Evolutionary conservation across 2,329 filamentous ascomycete species (phyloP), one percentile per base, ranked within the genome.

Genomic region (Leptographium procerum): DNA sequence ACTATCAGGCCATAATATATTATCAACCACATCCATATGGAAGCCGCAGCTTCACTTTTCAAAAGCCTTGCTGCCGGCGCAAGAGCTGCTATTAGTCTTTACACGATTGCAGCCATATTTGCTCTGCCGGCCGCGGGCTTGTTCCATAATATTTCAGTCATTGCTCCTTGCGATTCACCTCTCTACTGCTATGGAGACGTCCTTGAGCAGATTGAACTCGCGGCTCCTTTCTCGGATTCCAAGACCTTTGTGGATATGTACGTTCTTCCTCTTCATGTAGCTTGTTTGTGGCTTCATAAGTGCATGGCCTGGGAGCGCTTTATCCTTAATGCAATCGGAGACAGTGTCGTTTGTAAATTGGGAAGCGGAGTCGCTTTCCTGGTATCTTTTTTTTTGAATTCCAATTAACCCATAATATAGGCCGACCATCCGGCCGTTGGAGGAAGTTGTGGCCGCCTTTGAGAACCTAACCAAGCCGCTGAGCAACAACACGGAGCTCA

Each of bases 211-310:
- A 78, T 88, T 53, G 77, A 87, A 71, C 73, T 87, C 11, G 84
- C 84, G 2, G 73, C 72, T 28, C 84, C 84, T 0, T 87, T 87
- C 63, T 70, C 74, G 16, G 85, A 87, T 70, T 87, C 83, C 60
- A 88, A 87, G 75, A 86, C 83, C 1, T 87, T 86, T 66, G 85
- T 87, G 50, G 85, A 88, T 67, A 82, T 86, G 81, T 83, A 72
- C 13, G 47, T 50, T 26, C 26, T 29, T 26, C 26, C 74, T 70
- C 14, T 14, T 14, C 4, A 8, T 4, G 10, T 47, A 16, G 10
- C n/a, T 9, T 47, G n/a, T 26, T 3, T 2, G 9, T 26, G 45
- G n/a, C 22, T n/a, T n/a, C n/a, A n/a, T n/a, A 47, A 4, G n/a
- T 47, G 16, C 2, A 29, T 2, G 19, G 51, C 29, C 36, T 26